Evolutionary conservation across 2,329 filamentous ascomycete species (phyloP), one percentile per base, ranked within the genome.

Genomic region (Pseudonectria buxi): DNA sequence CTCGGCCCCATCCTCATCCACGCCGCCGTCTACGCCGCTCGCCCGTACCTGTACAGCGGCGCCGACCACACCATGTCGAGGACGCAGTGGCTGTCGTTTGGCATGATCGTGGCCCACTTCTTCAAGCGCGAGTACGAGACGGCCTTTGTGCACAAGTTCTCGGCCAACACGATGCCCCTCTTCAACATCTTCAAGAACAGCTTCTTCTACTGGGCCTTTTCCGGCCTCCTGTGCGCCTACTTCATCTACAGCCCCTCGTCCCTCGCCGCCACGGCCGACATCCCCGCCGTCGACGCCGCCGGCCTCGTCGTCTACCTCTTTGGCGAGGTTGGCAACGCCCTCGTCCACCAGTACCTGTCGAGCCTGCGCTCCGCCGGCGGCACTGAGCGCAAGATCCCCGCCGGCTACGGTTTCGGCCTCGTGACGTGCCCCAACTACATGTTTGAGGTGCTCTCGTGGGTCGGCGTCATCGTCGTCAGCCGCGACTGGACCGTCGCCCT

Each of bases 401-500:
- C 70, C 38, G 92, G 92, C 16, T 78, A 90, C 39, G 86, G 89
- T 22, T 96, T 95, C 63, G 71, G 69, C 45, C 65, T 86, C 25
- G 90, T 98, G 34, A 98, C 92, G 10, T 94, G 89, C 67, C 92
- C 92, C 28, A 98, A 98, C 68, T 98, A 98, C 69, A 78, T 94
- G 69, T 96, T 94, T 51, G 92, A 98, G 65, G 72, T 85, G 6
- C 61, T 94, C 26, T 78, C 89, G 1, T 98, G 92, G 92, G 51
- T 85, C 22, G 89, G 88, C 16, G 72, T 96, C 36, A 81, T 84
- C 49, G 58, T 94, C 28, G 75, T 90, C 35, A 88, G 80, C 51
- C 81, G 86, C 53, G 89, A 82, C 64, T 83, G 83, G 69, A 76
- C 80, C 33, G 85, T 92, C 1, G 68, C 79, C 12, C 49, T 94